Conservation (phyloP, 1,139 yeast species). For the Debaryomyces sp. region DNA sequence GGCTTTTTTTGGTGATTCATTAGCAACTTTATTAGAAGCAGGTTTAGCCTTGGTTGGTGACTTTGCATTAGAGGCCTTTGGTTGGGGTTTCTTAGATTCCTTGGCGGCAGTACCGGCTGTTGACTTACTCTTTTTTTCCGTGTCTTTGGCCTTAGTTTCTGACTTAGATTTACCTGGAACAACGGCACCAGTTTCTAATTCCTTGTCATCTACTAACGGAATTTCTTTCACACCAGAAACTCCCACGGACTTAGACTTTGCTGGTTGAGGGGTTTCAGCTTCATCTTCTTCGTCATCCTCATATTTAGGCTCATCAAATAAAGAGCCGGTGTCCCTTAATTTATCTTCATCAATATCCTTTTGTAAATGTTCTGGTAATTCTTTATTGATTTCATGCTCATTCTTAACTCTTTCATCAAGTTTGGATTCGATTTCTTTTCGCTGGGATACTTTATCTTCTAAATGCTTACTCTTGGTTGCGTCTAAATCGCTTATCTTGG, state of each 20-base stretch:
- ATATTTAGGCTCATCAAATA: conserved; percentile 28
- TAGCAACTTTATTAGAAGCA: background rate
- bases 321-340: conserved; percentile 43
- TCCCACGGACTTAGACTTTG: conserved; percentile 14
- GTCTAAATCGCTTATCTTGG: conserved; percentile 32
- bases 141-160: background rate
- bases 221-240: conserved; percentile 22
- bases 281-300: conserved; percentile 25
- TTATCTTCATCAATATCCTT: conserved; percentile 43
- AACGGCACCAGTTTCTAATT: conserved; percentile 11
- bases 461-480: conserved; percentile 32
- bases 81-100: background rate
- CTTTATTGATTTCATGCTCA: conserved; percentile 48
- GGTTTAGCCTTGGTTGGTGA: conserved; percentile 1
- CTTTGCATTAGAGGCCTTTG: background rate
- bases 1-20: conserved; percentile 11
- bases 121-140: background rate
- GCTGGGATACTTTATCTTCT: conserved; percentile 32
- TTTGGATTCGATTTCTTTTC: conserved; percentile 34
- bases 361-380: conserved; percentile 56
- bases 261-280: conserved; percentile 15
- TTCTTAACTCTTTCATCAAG: conserved; percentile 41
- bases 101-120: background rate
- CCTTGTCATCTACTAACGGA: conserved; percentile 14
- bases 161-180: conserved; percentile 6